These are phyloP conservation scores for Polyrhizophydium stewartii DNA, from an alignment of 371 early-diverging fungal genomes.

Conservation along the genomic window DNA sequence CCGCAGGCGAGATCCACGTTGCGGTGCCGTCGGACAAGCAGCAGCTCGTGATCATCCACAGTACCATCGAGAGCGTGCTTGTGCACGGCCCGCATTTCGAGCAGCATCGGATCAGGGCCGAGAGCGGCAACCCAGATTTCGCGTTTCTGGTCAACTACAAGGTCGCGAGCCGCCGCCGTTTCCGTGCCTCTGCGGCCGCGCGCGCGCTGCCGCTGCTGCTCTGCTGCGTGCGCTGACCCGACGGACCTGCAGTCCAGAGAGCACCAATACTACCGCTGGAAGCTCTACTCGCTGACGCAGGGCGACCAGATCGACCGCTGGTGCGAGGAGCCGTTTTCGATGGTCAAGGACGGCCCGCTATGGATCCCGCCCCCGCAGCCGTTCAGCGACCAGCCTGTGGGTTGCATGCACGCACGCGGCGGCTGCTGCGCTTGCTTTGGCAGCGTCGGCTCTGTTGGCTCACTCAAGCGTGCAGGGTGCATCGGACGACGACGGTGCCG, in stretches of 20 bases:
- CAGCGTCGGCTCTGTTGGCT: neutral
- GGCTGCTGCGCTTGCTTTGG: neutral
- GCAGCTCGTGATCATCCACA: conserved; percentile 73
- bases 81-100: conserved; percentile 76
- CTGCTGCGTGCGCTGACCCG: neutral
- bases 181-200: neutral
- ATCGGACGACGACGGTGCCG: neutral
- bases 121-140: conserved; percentile 61
- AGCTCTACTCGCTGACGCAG: conserved; percentile 80
- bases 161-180: conserved; percentile 33
- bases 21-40: too few relatives aligned
- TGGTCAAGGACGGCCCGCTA: conserved; percentile 78
- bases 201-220: neutral
- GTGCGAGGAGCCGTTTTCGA: conserved; percentile 77
- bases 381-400: conserved; percentile 60
- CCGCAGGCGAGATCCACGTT: too few relatives aligned
- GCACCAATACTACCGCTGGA: conserved; percentile 91
- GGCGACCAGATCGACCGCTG: conserved; percentile 74
- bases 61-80: conserved; percentile 78
- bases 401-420: too few relatives aligned
- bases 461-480: neutral
- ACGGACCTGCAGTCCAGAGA: conserved; percentile 56
- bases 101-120: conserved; percentile 63
- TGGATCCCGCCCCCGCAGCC: conserved; percentile 85
- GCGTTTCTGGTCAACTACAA: conserved; percentile 67